A percentile compares a stretch with the other conserved stretches of the same genome.
Evolutionary conservation across 192 early-diverging fungal species (phyloP).

Genomic region (Podila verticillata): DNA sequence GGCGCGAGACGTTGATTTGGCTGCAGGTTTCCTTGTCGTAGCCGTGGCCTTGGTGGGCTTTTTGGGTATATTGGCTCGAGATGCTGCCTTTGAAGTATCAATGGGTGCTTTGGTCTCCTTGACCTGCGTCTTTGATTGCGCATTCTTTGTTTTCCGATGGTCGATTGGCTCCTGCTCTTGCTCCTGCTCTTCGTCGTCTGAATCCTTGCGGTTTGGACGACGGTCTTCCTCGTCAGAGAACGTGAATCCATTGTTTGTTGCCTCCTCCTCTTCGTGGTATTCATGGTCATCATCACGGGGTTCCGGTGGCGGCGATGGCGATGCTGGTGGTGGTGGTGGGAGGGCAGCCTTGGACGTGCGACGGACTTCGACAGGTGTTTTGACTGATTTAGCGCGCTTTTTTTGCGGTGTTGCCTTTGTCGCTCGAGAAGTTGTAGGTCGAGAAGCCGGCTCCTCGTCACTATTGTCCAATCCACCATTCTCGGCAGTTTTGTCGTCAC

Average conservation of each 20-base stretch:
- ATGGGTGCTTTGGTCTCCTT: not conserved
- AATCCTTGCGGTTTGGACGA: not conserved
- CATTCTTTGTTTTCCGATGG: not conserved
- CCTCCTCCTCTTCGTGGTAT: not conserved
- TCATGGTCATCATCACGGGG: not conserved
- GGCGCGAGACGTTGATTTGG: not conserved
- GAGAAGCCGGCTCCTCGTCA: no score
- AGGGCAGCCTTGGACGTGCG: not conserved
- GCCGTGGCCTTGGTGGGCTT: not conserved
- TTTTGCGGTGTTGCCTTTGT: no score
- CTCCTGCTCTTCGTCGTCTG: conserved; percentile 1
- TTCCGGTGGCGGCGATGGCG: not conserved
- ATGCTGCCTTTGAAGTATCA: no score
- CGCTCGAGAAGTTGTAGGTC: no score
- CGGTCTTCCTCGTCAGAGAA: conserved; percentile 6
- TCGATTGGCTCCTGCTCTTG: not conserved
- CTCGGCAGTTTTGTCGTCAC: not conserved
- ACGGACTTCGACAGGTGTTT: not conserved
- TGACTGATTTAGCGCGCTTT: not conserved
- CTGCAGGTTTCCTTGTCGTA: not conserved
- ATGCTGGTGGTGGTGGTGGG: not conserved
- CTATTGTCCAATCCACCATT: not conserved
- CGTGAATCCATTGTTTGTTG: not conserved
- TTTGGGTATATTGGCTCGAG: conserved; percentile 2
- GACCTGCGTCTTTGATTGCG: not conserved